Evolutionary conservation across 352 stramenopile species (phyloP), one percentile per base, ranked within the genome.

Genomic region (Blastocystis sp.): DNA sequence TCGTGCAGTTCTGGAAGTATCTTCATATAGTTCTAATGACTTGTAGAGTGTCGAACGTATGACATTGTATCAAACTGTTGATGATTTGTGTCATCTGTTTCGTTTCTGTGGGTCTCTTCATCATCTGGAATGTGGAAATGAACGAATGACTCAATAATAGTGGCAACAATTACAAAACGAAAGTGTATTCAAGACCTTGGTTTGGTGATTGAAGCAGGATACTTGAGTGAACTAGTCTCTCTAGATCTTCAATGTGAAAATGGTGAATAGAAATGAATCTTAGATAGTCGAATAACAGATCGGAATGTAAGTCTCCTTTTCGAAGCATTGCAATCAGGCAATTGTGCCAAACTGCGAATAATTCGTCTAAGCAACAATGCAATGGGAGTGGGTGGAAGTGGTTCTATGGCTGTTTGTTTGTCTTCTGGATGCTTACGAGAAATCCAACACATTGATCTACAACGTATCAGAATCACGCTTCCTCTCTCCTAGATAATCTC

Each of bases 281-380:
- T 29, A 83, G 71, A 83, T 43, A 66, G 71, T 51, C 71, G 71
- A 2, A 66, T 83, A 21, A 83, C 71, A 0, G 71, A 83, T 37
- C 49, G 46, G 1, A 83, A 83, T 43, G 58, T 67, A 4, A 12
- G 49, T 65, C 46, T 66, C 9, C 29, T 83, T 4, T 67, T 27
- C 16, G 19, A 83, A 24, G 51, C 71, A 1, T 56, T 83, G 32
- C n/a, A 63, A 0, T 49, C 51, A n/a, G 71, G 71, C 1, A 65
- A 59, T 32, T 83, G 71, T 51, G 21, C 51, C 16, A 51, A 66
- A n/a, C 71, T 83, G 12, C 21, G 43, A 12, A 51, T 43, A 35
- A 29, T 83, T 39, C 54, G 54, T 27, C 51, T 83, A 1, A 67
- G 71, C 54, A 83, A 83, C 71, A 83, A 83, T 42, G 71, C 71